Evolutionary conservation across 331 rosid species (phyloP).

Genomic region (Phaseolus coccineus): DNA sequence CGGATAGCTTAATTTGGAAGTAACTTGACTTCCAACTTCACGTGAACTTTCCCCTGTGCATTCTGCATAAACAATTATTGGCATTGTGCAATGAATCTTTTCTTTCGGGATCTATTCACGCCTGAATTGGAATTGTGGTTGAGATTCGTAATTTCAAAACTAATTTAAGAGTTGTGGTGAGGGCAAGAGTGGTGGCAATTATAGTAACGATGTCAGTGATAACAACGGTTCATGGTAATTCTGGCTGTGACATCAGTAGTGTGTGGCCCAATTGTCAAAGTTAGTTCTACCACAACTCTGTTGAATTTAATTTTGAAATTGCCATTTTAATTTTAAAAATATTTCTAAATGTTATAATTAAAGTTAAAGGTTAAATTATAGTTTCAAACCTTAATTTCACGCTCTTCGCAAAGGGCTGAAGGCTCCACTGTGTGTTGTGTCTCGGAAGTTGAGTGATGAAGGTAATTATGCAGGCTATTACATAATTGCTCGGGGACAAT

Average conservation of each 20-base stretch:
- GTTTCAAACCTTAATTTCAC: too few relatives aligned
- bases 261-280: background rate
- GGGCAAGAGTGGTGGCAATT: background rate
- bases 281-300: too few relatives aligned
- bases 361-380: too few relatives aligned
- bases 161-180: background rate
- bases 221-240: background rate
- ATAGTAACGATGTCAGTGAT: background rate
- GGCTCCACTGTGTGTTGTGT: background rate
- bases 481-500: too few relatives aligned
- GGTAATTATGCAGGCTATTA: too few relatives aligned
- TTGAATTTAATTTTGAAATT: too few relatives aligned
- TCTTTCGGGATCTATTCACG: background rate
- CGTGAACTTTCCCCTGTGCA: constrained; percentile 48
- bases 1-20: background rate
- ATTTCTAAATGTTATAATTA: too few relatives aligned
- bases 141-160: background rate
- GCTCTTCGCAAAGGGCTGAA: too few relatives aligned
- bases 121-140: background rate
- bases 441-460: too few relatives aligned
- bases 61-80: constrained; percentile 4
- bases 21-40: too few relatives aligned
- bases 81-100: constrained; percentile 7
- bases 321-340: too few relatives aligned
- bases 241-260: background rate